A percentile compares a stretch with the other conserved stretches of the same genome.
These are phyloP conservation scores for Vitis rupestris DNA, from an alignment of 164 flowering plant species.

Conservation along the genomic window DNA sequence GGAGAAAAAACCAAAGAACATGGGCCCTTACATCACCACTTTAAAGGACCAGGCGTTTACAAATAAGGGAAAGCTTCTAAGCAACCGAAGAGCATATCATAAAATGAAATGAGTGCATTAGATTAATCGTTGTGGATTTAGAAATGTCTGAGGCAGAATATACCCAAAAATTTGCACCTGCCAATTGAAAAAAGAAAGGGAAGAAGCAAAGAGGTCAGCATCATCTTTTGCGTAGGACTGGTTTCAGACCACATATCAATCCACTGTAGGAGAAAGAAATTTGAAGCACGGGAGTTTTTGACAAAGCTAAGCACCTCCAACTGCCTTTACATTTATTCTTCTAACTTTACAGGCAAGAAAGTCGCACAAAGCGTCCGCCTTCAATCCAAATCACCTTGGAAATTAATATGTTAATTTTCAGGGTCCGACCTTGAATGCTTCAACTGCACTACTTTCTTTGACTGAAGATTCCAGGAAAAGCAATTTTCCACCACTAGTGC, in stretches of 20 bases:
- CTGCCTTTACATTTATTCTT: background rate
- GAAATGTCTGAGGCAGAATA: background rate
- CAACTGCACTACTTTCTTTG: background rate
- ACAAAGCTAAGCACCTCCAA: background rate
- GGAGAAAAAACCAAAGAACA: background rate
- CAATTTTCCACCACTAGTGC: background rate
- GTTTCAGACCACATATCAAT: background rate
- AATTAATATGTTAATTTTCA: background rate
- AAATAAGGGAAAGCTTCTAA: background rate
- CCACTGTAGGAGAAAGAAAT: background rate
- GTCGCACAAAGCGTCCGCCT: background rate
- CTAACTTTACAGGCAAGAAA: background rate
- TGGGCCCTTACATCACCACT: background rate
- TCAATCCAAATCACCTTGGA: background rate
- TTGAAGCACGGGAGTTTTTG: background rate
- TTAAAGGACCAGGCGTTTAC: too few relatives aligned
- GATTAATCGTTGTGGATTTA: background rate
- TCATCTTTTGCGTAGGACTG: background rate
- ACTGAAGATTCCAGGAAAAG: background rate
- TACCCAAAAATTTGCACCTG: background rate
- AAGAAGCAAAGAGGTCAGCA: background rate
- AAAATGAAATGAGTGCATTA: background rate
- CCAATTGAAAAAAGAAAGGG: background rate
- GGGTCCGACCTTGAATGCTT: background rate
- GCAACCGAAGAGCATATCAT: background rate